Conservation (phyloP, 768 basidiomycete genomes). For the Auriculariales sp. region DNA sequence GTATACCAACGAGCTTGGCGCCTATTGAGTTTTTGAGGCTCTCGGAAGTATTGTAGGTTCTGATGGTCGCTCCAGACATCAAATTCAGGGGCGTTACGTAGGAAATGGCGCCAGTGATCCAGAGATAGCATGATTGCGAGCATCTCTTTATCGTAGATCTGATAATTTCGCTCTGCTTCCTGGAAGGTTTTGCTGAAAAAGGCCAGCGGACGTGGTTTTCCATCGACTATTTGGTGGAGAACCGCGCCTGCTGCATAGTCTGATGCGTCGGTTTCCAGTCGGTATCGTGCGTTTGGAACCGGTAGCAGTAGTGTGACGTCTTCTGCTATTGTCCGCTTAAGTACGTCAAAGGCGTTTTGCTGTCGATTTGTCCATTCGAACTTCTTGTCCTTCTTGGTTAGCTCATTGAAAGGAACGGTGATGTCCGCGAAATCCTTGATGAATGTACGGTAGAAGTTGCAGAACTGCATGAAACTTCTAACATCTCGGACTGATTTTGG, state of each 20-base stretch:
- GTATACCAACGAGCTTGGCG: slow-evolving; percentile 17
- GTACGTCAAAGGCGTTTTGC: not conserved
- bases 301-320: not conserved
- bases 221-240: slow-evolving; percentile 5
- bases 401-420: slow-evolving; percentile 1
- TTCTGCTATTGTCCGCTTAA: not conserved
- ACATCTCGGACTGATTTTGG: slow-evolving; percentile 17
- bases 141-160: not conserved
- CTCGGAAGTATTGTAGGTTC: slow-evolving; percentile 10
- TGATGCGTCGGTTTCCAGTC: slow-evolving; percentile 3
- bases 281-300: not conserved
- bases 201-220: not conserved
- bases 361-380: not conserved
- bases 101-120: not conserved
- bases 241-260: slow-evolving; percentile 12
- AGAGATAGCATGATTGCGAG: not conserved
- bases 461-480: slow-evolving; percentile 15
- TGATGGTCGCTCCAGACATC: slow-evolving; percentile 7
- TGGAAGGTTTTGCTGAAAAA: not conserved
- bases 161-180: slow-evolving; percentile 2
- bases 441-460: slow-evolving; percentile 18
- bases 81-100: not conserved
- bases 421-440: slow-evolving; percentile 16
- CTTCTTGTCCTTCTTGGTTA: not conserved
- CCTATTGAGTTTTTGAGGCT: slow-evolving; percentile 8